phyloP scores from a whole-genome alignment of 768 basidiomycete species.

The Plicaturopsis crispa region DNA sequence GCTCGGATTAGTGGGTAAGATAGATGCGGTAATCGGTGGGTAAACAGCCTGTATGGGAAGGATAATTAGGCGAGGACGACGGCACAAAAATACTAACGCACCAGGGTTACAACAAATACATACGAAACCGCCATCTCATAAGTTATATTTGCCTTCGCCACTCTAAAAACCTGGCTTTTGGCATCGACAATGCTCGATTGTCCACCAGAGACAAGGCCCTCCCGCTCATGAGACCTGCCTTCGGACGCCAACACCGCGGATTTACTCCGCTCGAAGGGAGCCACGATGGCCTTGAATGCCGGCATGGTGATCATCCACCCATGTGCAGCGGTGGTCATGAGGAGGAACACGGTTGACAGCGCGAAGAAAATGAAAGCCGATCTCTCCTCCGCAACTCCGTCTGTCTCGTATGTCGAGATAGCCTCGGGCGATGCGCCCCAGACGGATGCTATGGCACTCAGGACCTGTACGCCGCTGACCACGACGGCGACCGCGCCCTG shows the following conservation, averaged over 20 bases:
- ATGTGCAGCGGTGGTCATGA: conserved; percentile 46
- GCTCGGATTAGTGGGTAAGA: conserved; percentile 54
- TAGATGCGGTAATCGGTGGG: conserved; percentile 78
- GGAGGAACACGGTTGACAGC: conserved; percentile 59
- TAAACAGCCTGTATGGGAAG: conserved; percentile 58
- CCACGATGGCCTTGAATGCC: conserved; percentile 47
- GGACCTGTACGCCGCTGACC: conserved; percentile 69
- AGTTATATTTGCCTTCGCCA: conserved; percentile 56
- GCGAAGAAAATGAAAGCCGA: conserved; percentile 71
- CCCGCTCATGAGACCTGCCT: conserved; percentile 24
- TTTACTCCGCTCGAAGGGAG: conserved; percentile 32
- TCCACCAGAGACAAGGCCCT: conserved; percentile 27
- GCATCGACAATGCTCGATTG: conserved; percentile 20
- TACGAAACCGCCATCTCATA: conserved; percentile 72
- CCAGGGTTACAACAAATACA: conserved; percentile 75
- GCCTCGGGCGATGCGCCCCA: conserved; percentile 30
- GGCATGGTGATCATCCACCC: conserved; percentile 50
- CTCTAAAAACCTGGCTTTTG: conserved; percentile 36
- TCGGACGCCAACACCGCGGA: conserved; percentile 9
- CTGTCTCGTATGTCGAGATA: conserved; percentile 9
- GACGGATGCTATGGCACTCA: conserved; percentile 54
- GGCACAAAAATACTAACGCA: conserved; percentile 25
- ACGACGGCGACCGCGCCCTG: conserved; percentile 82
- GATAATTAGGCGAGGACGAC: neutral
- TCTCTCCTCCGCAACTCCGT: conserved; percentile 50